These are phyloP conservation scores for Crataegus laevigata DNA, from an alignment of 306 rosid species.

Conservation along the genomic window DNA sequence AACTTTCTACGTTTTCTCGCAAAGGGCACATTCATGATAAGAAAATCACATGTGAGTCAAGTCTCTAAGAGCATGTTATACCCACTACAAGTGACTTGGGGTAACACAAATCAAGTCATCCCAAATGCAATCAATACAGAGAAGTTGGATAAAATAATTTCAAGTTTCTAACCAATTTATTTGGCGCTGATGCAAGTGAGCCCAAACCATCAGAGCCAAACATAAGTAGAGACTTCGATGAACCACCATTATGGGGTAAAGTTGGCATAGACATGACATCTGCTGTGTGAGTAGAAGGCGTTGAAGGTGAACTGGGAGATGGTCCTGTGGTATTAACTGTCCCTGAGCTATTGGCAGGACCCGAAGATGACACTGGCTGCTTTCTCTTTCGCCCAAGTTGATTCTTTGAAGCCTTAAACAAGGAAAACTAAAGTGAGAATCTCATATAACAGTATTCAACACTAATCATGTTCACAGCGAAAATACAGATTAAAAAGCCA, in stretches of 20 bases:
- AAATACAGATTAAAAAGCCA: background rate
- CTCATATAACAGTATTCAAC: background rate
- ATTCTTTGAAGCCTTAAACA: constrained; percentile 41
- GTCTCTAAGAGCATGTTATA: background rate
- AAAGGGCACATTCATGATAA: background rate
- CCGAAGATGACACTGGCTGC: constrained; percentile 45
- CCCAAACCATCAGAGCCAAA: constrained; percentile 43
- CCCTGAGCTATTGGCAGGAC: constrained; percentile 58
- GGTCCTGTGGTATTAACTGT: constrained; percentile 59
- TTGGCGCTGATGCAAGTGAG: constrained; percentile 44
- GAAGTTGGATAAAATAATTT: background rate
- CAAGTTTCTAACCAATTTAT: constrained; percentile 44
- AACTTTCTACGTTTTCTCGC: background rate
- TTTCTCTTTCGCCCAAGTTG: constrained; percentile 50
- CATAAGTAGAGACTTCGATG: constrained; percentile 46
- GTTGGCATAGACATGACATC: constrained; percentile 40
- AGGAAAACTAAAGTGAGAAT: constrained; percentile 16
- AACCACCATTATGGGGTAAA: constrained; percentile 40
- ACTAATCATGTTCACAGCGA: background rate
- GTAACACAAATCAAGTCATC: background rate
- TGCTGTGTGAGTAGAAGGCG: constrained; percentile 49
- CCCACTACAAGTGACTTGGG: background rate
- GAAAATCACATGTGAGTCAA: background rate
- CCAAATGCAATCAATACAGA: background rate
- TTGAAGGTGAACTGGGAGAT: constrained; percentile 47